Evolutionary conservation across 352 stramenopile species (phyloP), one percentile per base, ranked within the genome.

Genomic region (Saprolegnia parasitica): DNA sequence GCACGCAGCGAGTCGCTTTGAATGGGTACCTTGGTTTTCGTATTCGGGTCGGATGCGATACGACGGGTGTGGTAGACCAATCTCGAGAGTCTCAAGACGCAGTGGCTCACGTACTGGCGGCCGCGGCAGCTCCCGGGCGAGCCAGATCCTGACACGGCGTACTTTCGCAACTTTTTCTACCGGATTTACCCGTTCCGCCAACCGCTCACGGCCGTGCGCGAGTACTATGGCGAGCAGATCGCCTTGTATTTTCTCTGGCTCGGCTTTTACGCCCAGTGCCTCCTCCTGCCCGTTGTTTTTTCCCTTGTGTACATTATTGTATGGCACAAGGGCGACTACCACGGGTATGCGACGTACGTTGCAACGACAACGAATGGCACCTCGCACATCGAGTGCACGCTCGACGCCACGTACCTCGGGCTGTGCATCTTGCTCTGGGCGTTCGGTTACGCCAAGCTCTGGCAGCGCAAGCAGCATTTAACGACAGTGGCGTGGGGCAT

Each of bases 201-300:
- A 63, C 89, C 90, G 24, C 74, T 97, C 18, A 78, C 92, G 74
- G 88, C 91, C 56, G 93, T 98, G 50, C 85, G 86, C 9, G 85
- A 78, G 47, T 97, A 97, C 74, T 97, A 96, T 79, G 91, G 91
- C 61, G 89, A 97, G 68, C 89, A 93, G 65, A 85, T 96, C 15
- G 89, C 85, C 24, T 80, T 97, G 32, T 97, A 97, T 68, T 97
- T 97, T 72, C 86, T 88, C 13, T 97, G 88, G 82, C 79, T 97
- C 24, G 89, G 89, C 8, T 97, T 96, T 67, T 97, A 96, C 77
- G 97, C 90, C 13, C 93, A 94, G 77, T 95, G 95, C 84, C 78
- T 97, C 5, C 24, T 96, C 1, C 81, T 95, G 42, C 88, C 89
- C 0, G 39, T 67, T 3, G 37, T 56, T 21, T 35, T 5, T 13